Conservation (phyloP, 1,284 basidiomycete species). For the Boletellus deceptivus region DNA sequence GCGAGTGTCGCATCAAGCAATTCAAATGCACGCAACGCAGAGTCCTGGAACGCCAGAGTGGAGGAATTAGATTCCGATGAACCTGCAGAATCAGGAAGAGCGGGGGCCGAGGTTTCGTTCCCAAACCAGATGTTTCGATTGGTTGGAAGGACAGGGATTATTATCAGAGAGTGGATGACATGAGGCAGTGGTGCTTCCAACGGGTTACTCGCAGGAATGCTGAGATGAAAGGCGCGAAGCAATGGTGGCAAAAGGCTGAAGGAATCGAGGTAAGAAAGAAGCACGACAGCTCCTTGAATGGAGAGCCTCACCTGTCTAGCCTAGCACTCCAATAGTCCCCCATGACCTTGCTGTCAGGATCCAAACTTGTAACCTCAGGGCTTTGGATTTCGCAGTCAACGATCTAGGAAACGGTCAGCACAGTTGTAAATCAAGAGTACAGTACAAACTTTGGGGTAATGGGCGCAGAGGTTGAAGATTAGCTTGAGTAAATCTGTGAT, state of each 20-base stretch:
- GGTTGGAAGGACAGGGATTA: constrained; percentile 59
- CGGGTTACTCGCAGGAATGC: constrained; percentile 59
- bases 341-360: constrained; percentile 38
- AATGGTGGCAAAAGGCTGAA: constrained; percentile 53
- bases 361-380: constrained; percentile 24
- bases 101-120: constrained; percentile 4
- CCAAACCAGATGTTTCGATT: constrained; percentile 54
- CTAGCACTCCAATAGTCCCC: constrained; percentile 70
- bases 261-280: constrained; percentile 4
- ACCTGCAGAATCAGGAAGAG: constrained; percentile 21
- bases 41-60: constrained; percentile 41
- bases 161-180: constrained; percentile 71
- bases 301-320: constrained; percentile 56
- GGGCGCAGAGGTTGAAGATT: constrained; percentile 70
- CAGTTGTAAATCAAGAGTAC: neutral
- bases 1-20: constrained; percentile 61
- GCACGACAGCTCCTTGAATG: neutral
- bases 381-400: constrained; percentile 48
- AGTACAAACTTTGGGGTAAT: constrained; percentile 57
- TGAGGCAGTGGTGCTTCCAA: constrained; percentile 68
- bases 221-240: constrained; percentile 58
- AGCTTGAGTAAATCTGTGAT: constrained; percentile 76
- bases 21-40: constrained; percentile 60
- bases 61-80: constrained; percentile 42
- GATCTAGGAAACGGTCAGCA: constrained; percentile 32